Base-by-base conservation (phyloP, 2,329 filamentous ascomycete genomes). In the Talaromyces albobiverticillius region DNA sequence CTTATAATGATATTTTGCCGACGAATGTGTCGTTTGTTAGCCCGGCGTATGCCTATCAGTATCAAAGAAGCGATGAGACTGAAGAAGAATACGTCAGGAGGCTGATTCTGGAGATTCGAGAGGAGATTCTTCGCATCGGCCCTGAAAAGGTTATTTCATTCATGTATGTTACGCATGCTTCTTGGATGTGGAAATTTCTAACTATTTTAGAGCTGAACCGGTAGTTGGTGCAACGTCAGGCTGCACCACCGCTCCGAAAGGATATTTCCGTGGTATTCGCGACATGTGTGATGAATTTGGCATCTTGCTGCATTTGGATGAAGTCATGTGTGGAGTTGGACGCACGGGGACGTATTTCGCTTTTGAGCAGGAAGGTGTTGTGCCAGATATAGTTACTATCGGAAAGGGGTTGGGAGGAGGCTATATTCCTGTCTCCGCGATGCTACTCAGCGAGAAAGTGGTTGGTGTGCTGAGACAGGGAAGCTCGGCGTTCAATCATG, bases 291-390 rank as follows among this genome's bases (percentile, higher is more conserved):
- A 86, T 50, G 82, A 81, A 57, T 78, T 93, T 63, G 88, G 86
- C 0, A 83, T 86, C 0, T 79, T 94, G 0, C 75, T 94, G 18
- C 86, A 93, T 46, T 71, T 93, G 0, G 90, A 94, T 62, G 89
- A 93, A 65, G 79, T 90, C 42, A 89, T 91, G 86, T 80, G 77
- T 59, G 82, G 83, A 2, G 79, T 81, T 71, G 83, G 82, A 8
- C 76, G 82, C 5, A 76, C 73, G 13, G 82, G 82, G 1, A 79
- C 78, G 1, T 64, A 82, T 3, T 81, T 84, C 60, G 82, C 79
- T 6, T 85, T 80, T 79, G 76, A 85, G 57, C 76, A 82, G 47
- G 78, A 83, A 54, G 76, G 67, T n/a, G 73, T 84, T 2, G 72
- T 77, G 0, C 83, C 83, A 0, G 82, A 85, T 60, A 77, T 86